Conservation (phyloP, 129 eudicot genomes). For the Lactuca sativa region DNA sequence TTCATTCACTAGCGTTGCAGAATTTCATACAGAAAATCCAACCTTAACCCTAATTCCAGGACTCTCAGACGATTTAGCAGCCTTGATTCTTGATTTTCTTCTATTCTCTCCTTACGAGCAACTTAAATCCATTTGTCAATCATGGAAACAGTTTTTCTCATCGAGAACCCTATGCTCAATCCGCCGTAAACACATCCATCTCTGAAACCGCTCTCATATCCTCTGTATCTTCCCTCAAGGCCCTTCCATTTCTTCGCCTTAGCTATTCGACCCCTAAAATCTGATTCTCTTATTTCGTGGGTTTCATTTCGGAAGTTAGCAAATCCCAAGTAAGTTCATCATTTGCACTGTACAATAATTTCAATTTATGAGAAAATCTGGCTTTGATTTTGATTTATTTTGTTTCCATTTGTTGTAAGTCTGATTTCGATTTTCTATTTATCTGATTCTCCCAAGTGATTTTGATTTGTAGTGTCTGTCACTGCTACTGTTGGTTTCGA, state of each 20-base stretch:
- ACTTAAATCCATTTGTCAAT: conserved; percentile 59
- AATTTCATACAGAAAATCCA: conserved; percentile 22
- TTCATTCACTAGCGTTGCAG: conserved; percentile 3
- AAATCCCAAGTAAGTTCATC: no score
- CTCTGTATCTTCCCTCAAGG: conserved; percentile 80
- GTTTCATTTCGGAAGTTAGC: no score
- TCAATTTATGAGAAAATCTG: no score
- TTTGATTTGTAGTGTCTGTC: no score
- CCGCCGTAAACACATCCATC: conserved; percentile 39
- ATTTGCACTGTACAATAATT: no score
- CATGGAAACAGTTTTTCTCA: conserved; percentile 71
- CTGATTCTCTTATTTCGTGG: no score
- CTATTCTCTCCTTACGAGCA: conserved; percentile 58
- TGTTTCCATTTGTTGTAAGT: no score
- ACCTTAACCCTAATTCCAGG: conserved; percentile 81
- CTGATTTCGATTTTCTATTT: no score
- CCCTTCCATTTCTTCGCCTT: conserved; percentile 70
- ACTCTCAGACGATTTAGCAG: conserved; percentile 70
- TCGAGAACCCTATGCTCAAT: conserved; percentile 44
- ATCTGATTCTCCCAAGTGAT: no score
- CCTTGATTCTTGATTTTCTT: conserved; percentile 55
- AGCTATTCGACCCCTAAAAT: conserved; percentile 62
- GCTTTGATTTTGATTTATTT: no score
- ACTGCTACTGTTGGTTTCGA: no score
- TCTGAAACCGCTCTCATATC: conserved; percentile 38